Evolutionary conservation across 2,329 filamentous ascomycete genomes (phyloP).

Genomic region (Aspergillus felis): DNA sequence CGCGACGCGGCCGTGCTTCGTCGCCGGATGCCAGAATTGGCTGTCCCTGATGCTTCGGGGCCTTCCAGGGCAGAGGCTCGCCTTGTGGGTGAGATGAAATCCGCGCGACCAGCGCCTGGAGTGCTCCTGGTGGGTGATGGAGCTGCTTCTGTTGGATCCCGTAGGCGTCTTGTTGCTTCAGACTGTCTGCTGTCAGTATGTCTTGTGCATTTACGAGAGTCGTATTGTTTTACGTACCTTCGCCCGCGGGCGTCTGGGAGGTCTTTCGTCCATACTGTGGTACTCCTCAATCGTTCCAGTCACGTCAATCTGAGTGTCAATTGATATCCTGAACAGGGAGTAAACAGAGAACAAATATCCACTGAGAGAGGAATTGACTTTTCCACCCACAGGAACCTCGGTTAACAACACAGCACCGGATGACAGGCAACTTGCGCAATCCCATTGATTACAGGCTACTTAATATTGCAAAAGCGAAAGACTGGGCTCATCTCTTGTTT

Average conservation of each 20-base stretch:
- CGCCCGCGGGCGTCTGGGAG: conserved; percentile 6
- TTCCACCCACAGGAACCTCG: not conserved
- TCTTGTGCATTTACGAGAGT: too few species aligned
- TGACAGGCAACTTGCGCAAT: not conserved
- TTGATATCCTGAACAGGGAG: not conserved
- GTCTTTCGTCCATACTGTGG: not conserved
- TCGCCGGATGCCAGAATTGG: conserved; percentile 12
- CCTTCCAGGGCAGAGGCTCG: conserved; percentile 4
- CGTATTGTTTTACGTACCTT: conserved; percentile 7
- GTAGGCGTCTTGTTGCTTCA: conserved; percentile 2
- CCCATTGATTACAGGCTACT: not conserved
- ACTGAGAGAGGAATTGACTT: not conserved
- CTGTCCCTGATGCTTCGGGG: not conserved
- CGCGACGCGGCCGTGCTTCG: conserved; percentile 19
- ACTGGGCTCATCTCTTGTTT: too few species aligned
- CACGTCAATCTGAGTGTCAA: not conserved
- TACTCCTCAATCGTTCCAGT: not conserved
- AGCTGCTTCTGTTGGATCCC: conserved; percentile 4
- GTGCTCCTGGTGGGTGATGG: conserved; percentile 5
- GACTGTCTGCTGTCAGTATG: conserved; percentile 3
- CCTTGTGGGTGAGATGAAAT: conserved; percentile 14
- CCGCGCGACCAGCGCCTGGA: conserved; percentile 6
- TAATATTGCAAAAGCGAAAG: too few species aligned
- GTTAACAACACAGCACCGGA: not conserved
- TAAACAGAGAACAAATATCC: not conserved